A percentile compares a stretch with the other conserved stretches of the same genome.
Evolutionary conservation across 163 green algal genomes (phyloP).

Genomic region (Volvox carteri): DNA sequence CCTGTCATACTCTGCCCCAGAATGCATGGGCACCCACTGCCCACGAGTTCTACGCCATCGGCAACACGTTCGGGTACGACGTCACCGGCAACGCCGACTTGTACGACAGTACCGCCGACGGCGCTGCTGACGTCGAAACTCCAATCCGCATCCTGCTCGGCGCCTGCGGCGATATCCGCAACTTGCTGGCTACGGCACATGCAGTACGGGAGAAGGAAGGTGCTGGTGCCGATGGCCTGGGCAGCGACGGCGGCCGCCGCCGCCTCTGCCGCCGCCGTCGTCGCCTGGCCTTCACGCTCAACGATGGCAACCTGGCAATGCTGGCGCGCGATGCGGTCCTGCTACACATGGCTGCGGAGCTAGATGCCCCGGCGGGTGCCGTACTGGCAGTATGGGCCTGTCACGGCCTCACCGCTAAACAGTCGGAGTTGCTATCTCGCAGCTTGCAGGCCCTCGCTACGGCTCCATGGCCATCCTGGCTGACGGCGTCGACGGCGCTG

Average conservation of each 20-base stretch:
- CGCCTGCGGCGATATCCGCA: conserved; percentile 50
- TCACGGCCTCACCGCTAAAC: conserved; percentile 27
- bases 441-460: conserved; percentile 31
- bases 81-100: neutral
- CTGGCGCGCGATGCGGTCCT: conserved; percentile 56
- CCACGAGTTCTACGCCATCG: conserved; percentile 60
- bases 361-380: neutral
- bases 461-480: conserved; percentile 50
- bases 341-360: conserved; percentile 51
- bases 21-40: conserved; percentile 37
- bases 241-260: neutral
- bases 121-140: neutral
- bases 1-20: conserved; percentile 37
- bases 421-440: conserved; percentile 12
- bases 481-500: neutral
- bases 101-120: neutral
- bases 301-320: conserved; percentile 59
- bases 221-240: neutral
- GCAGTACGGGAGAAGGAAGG: neutral
- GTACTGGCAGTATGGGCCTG: conserved; percentile 55
- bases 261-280: neutral
- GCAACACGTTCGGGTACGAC: conserved; percentile 51
- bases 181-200: conserved; percentile 49
- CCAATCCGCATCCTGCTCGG: conserved; percentile 43
- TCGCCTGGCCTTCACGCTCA: conserved; percentile 31